These are phyloP conservation scores for Gloeopeniophorella convolvens DNA, from an alignment of 768 basidiomycete species.

Conservation along the genomic window DNA sequence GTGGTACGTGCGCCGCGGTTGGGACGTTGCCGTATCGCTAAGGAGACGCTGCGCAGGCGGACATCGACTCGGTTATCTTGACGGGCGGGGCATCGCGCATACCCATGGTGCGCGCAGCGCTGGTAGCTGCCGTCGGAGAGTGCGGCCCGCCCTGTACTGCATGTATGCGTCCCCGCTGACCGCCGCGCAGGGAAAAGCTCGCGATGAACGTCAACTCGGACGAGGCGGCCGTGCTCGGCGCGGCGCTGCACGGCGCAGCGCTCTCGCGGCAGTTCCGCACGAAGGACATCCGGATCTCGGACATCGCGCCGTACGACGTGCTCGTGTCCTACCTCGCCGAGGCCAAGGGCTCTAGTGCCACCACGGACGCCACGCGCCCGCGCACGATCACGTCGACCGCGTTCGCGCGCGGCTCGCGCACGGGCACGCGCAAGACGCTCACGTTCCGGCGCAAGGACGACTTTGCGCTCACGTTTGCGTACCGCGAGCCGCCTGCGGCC, in stretches of 20 bases:
- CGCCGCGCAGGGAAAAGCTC: slow-evolving; percentile 57
- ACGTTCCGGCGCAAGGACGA: slow-evolving; percentile 83
- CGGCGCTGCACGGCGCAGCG: slow-evolving; percentile 86
- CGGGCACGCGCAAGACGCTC: slow-evolving; percentile 78
- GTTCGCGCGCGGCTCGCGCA: slow-evolving; percentile 72
- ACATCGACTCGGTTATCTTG: slow-evolving; percentile 86
- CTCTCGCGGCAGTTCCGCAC: slow-evolving; percentile 91
- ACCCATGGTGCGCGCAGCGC: slow-evolving; percentile 84
- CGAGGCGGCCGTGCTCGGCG: slow-evolving; percentile 90
- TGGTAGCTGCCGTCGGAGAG: slow-evolving; percentile 75
- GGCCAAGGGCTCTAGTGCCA: slow-evolving; percentile 36
- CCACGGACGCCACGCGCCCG: slow-evolving; percentile 34
- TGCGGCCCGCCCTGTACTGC: slow-evolving; percentile 31
- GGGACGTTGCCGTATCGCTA: not conserved
- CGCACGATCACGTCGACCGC: slow-evolving; percentile 70
- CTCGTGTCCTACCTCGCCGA: slow-evolving; percentile 74
- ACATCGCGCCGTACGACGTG: slow-evolving; percentile 67
- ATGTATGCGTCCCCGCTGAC: not conserved
- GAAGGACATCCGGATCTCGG: slow-evolving; percentile 83
- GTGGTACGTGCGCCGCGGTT: slow-evolving; percentile 39
- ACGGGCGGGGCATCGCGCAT: slow-evolving; percentile 86
- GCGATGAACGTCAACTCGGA: slow-evolving; percentile 96
- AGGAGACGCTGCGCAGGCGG: slow-evolving; percentile 41
- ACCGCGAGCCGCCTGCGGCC: slow-evolving; percentile 57
- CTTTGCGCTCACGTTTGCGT: slow-evolving; percentile 70